Base-by-base conservation (phyloP, 768 basidiomycete genomes). In the Suillus sp. region DNA sequence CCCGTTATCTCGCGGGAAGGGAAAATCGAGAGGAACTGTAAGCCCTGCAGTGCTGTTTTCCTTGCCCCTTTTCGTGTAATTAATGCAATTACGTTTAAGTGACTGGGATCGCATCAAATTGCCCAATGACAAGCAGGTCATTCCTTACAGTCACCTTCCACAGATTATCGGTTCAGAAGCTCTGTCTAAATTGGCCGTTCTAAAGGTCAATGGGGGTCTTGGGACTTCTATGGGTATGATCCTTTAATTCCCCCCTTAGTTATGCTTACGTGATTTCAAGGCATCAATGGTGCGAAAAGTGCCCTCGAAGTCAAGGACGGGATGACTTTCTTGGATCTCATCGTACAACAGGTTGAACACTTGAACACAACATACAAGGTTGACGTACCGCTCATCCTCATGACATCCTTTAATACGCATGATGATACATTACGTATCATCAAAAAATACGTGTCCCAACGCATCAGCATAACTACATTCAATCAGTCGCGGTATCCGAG, bases 351-450 rank as follows among this genome's bases (percentile, higher is more conserved):
- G 79, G 95, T 98, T 71, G 94, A 97, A 83, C 93, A 96, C 76
- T 88, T 96, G 73, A 95, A 96, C 83, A 91, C 88, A 59, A 84
- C 86, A 56, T 81, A 86, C 73, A 86, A 86, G 66, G 90, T 93
- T 77, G 91, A 97, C 78, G 93, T 96, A 51, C 95, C 94, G n/a
- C 90, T 97, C 76, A 91, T 97, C 79, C 87, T 98, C 72, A 96
- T 97, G 96, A 97, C 95, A 73, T 96, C 94, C 62, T 98, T 99
- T 85, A 96, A 96, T 83, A 98, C 96, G 22, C 92, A 95, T 75
- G 93, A 97, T 42, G 95, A 98, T 76, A 96, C 96, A 57, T 87
- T 93, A 66, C 91, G 93, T 68, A 93, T 97, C 83, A 94, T 96
- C 78, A 94, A 97, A 78, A 97, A 96, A 80, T 97, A 97, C 76